A percentile compares a stretch with the other conserved stretches of the same genome.
phyloP scores from a whole-genome alignment of 169 alveolate species.

The Theileria parva region DNA sequence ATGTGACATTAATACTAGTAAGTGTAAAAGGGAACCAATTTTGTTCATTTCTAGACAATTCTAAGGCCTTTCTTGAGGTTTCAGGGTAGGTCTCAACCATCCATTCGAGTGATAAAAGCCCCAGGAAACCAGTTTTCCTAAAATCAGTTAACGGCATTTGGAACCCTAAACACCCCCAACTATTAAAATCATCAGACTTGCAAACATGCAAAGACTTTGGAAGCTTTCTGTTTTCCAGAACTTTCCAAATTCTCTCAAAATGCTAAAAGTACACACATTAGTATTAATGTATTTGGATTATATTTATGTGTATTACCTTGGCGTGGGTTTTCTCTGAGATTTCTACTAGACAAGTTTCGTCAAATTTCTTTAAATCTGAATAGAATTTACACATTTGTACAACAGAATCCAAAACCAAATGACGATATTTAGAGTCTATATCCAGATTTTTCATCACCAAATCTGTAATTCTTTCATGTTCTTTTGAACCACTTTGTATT shows the following conservation, averaged over 20 bases:
- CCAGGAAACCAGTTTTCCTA: slow-evolving; percentile 63
- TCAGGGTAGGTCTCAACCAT: slow-evolving; percentile 23
- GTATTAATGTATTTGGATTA: not conserved
- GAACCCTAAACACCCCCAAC: slow-evolving; percentile 70
- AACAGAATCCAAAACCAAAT: slow-evolving; percentile 18
- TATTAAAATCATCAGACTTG: slow-evolving; percentile 27
- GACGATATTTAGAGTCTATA: slow-evolving; percentile 10
- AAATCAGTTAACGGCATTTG: slow-evolving; percentile 64
- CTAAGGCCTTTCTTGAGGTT: slow-evolving; percentile 12
- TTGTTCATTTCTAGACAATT: not conserved
- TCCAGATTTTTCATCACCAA: slow-evolving; percentile 9
- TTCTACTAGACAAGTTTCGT: not conserved
- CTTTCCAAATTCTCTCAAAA: slow-evolving; percentile 39
- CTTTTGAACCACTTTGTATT: slow-evolving; percentile 13
- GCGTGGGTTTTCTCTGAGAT: not conserved
- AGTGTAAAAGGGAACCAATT: slow-evolving; percentile 66
- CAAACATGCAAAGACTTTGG: slow-evolving; percentile 53
- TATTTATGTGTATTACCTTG: not conserved
- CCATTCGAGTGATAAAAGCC: slow-evolving; percentile 38
- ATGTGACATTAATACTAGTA: slow-evolving; percentile 62
- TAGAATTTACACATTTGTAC: slow-evolving; percentile 20
- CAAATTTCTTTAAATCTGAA: slow-evolving; percentile 2
- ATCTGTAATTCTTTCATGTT: slow-evolving; percentile 15
- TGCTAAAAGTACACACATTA: slow-evolving; percentile 16
- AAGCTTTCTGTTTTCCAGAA: slow-evolving; percentile 22